A percentile compares a stretch with the other conserved stretches of the same genome.
Evolutionary conservation across 192 early-diverging fungal genomes (phyloP).

Genomic region (Coemansia erecta): DNA sequence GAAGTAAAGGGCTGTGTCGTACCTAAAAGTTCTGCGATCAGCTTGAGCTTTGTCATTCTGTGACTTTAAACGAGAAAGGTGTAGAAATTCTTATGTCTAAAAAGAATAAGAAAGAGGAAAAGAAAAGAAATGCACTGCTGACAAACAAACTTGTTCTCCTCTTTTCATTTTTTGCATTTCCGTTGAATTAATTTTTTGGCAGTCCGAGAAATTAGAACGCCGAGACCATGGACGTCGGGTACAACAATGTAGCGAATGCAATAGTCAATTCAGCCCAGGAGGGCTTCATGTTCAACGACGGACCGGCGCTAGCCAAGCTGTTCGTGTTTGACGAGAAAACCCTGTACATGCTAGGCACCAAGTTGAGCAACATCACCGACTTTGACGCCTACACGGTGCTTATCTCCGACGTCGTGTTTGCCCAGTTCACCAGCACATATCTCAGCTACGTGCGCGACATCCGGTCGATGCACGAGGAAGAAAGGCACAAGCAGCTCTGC

Average conservation of each 20-base stretch:
- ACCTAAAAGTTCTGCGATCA: constrained; percentile 39
- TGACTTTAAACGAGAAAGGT: no score
- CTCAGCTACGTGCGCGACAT: constrained; percentile 36
- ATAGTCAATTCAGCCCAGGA: constrained; percentile 41
- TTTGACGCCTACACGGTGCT: constrained; percentile 33
- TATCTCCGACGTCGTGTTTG: constrained; percentile 20
- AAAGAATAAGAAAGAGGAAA: not conserved
- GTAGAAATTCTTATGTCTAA: no score
- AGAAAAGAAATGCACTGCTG: not conserved
- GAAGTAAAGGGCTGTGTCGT: not conserved
- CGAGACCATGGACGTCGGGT: constrained; percentile 19
- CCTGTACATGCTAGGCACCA: constrained; percentile 13
- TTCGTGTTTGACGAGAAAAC: constrained; percentile 37
- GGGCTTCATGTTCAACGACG: constrained; percentile 33
- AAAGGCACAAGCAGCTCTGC: constrained; percentile 19
- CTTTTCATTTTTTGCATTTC: no score
- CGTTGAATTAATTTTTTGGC: no score
- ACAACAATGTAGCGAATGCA: constrained; percentile 25
- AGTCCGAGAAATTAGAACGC: not conserved
- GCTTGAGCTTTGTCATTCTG: constrained; percentile 24
- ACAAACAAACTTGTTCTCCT: no score
- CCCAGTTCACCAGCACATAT: constrained; percentile 34
- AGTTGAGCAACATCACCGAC: constrained; percentile 21
- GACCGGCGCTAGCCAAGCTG: constrained; percentile 32
- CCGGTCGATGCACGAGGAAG: constrained; percentile 6